Percentiles rank a stretch among this genome's conserved stretches.
These are phyloP conservation scores for Alternaria hordeiaustralica DNA, from an alignment of 2,329 filamentous ascomycete species.

Conservation along the genomic window DNA sequence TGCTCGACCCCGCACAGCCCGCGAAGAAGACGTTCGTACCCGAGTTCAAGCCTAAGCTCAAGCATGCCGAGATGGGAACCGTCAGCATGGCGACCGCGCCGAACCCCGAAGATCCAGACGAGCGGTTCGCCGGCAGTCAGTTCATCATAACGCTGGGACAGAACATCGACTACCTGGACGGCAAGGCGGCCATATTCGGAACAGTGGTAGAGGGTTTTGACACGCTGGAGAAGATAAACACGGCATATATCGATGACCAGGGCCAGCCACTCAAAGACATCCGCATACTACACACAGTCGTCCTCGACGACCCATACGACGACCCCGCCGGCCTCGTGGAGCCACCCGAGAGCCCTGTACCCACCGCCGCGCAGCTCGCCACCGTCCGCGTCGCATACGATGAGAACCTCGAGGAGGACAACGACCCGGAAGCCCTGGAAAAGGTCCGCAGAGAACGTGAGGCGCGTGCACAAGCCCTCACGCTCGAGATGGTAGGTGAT, in stretches of 20 bases:
- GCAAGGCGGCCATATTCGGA: slow-evolving; percentile 93
- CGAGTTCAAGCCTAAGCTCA: slow-evolving; percentile 85
- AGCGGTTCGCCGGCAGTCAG: slow-evolving; percentile 83
- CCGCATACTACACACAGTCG: slow-evolving; percentile 87
- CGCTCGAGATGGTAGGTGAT: slow-evolving; percentile 97
- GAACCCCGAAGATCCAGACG: slow-evolving; percentile 76
- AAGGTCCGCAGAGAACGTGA: slow-evolving; percentile 84
- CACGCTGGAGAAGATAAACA: slow-evolving; percentile 90
- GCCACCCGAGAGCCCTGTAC: slow-evolving; percentile 79
- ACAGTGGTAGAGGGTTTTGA: slow-evolving; percentile 97
- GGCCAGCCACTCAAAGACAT: slow-evolving; percentile 93
- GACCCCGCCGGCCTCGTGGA: slow-evolving; percentile 80
- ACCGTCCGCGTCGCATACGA: slow-evolving; percentile 93
- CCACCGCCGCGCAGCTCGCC: slow-evolving; percentile 82
- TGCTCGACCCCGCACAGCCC: slow-evolving; percentile 67
- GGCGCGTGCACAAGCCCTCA: slow-evolving; percentile 90
- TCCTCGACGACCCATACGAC: slow-evolving; percentile 90
- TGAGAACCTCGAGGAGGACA: slow-evolving; percentile 77
- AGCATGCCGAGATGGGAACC: slow-evolving; percentile 86
- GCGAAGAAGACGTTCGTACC: slow-evolving; percentile 79
- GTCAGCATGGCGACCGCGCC: slow-evolving; percentile 97
- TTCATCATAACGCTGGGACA: slow-evolving; percentile 93
- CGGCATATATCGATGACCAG: slow-evolving; percentile 82
- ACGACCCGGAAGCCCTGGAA: slow-evolving; percentile 81
- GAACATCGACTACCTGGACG: slow-evolving; percentile 87